Evolutionary conservation across 352 stramenopile species (phyloP).

Genomic region (Globisporangium alternatum): DNA sequence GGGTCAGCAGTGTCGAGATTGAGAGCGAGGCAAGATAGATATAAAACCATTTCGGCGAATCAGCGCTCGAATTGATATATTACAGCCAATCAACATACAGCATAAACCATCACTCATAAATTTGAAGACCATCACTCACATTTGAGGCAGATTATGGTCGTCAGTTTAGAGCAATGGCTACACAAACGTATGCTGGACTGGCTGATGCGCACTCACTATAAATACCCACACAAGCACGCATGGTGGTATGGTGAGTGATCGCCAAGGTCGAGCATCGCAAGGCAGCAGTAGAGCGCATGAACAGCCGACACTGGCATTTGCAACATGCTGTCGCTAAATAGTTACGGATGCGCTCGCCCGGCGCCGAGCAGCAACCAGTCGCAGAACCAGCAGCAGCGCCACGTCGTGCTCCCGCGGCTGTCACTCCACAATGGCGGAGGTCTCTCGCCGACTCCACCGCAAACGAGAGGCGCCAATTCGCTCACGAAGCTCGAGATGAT

Average conservation of each 20-base stretch:
- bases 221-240: not conserved
- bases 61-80: not conserved
- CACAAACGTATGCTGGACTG: not conserved
- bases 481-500: conserved; percentile 54
- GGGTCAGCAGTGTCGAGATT: not conserved
- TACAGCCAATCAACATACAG: not conserved
- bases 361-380: conserved; percentile 18
- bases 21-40: not conserved
- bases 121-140: not conserved
- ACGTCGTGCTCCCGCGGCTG: conserved; percentile 41
- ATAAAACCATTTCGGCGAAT: not conserved
- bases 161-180: not conserved
- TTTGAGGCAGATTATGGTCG: not conserved
- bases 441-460: conserved; percentile 19
- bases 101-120: not conserved
- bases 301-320: not conserved
- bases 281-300: not conserved
- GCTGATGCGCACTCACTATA: not conserved
- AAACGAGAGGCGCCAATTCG: conserved; percentile 32
- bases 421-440: conserved; percentile 23
- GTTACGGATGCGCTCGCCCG: conserved; percentile 15
- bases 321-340: conserved; percentile 24
- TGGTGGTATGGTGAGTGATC: not conserved
- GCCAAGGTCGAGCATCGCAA: not conserved
- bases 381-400: conserved; percentile 3